Evolutionary conservation across 2,329 filamentous ascomycete genomes (phyloP), one percentile per base, ranked within the genome.

Genomic region (Penicillium sp.): DNA sequence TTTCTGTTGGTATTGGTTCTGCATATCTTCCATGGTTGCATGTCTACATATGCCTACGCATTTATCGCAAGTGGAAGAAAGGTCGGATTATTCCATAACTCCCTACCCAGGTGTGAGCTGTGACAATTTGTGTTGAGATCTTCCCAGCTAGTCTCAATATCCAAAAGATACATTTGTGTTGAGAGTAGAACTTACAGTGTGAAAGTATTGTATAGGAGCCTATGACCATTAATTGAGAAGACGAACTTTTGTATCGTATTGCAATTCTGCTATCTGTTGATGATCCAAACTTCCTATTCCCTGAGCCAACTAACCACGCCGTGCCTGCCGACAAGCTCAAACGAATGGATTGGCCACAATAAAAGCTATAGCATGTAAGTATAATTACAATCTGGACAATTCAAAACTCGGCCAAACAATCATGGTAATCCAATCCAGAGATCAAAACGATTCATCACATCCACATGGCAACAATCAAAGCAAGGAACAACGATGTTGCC

Each of bases 401-500:
- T 13, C 40, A 45, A 37, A 50, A 53, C 34, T 58, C 52, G 32
- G 25, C 16, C 12, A 32, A 49, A 44, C 38, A 46, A 50, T 35
- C 39, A 21, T 25, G 39, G 18, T n/a, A 46, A 35, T 31, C 16
- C 44, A 41, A 39, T 15, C 12, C 39, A 32, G 32, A 48, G 27
- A 25, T 34, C 38, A 21, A 25, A 15, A 42, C 44, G 13, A 41
- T 27, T 9, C 23, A 40, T 63, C 52, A 62, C 59, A 64, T 60
- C 56, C 49, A 60, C 55, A 62, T 55, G 8, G 62, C 62, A 27
- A 62, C 63, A 13, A 63, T 37, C 50, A 64, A 45, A 18, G 62
- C 63, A 50, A 65, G 39, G 38, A 64, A 48, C 39, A 65, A 55
- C 21, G 63, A 63, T 1, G 59, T 64, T 27, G 45, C 47, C 41